phyloP scores from a whole-genome alignment of 1,284 basidiomycete species.

The Taiwanofungus camphoratus region DNA sequence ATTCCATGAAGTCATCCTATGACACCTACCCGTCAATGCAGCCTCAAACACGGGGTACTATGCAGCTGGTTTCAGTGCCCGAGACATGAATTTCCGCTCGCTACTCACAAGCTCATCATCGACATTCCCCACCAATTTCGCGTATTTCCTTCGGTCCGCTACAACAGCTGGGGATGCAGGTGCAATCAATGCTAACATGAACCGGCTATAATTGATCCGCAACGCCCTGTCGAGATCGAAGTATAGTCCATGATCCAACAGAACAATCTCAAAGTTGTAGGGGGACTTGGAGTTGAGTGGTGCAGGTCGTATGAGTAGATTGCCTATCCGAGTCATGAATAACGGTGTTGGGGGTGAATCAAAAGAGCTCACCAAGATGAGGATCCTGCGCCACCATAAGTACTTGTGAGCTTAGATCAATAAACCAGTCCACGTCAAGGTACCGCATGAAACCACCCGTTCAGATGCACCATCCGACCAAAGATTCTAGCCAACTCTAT shows the following conservation, averaged over 20 bases:
- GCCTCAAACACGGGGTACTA: slow-evolving; percentile 86
- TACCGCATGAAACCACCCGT: slow-evolving; percentile 88
- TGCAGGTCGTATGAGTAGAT: slow-evolving; percentile 84
- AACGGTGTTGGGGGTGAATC: not conserved
- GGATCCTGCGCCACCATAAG: slow-evolving; percentile 51
- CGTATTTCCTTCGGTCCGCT: slow-evolving; percentile 76
- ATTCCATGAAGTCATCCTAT: not conserved
- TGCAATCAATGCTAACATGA: slow-evolving; percentile 86
- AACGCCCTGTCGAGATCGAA: slow-evolving; percentile 82
- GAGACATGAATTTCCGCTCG: not conserved
- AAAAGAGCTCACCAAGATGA: slow-evolving; percentile 44
- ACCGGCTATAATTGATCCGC: slow-evolving; percentile 71
- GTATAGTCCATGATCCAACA: slow-evolving; percentile 90
- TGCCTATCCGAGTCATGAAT: slow-evolving; percentile 45
- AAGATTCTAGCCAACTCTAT: slow-evolving; percentile 89
- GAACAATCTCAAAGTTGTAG: slow-evolving; percentile 91
- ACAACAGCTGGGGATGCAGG: slow-evolving; percentile 59
- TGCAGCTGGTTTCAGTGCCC: slow-evolving; percentile 2
- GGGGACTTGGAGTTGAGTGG: slow-evolving; percentile 63
- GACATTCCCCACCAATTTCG: slow-evolving; percentile 85
- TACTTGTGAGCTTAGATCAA: too few relatives aligned
- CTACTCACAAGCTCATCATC: slow-evolving; percentile 71
- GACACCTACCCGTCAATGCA: slow-evolving; percentile 59
- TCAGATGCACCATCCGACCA: slow-evolving; percentile 93
- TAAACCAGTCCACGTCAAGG: too few relatives aligned